These are phyloP conservation scores for Jamesozyma gamospora DNA, from an alignment of 805 yeast genomes.

Conservation along the genomic window DNA sequence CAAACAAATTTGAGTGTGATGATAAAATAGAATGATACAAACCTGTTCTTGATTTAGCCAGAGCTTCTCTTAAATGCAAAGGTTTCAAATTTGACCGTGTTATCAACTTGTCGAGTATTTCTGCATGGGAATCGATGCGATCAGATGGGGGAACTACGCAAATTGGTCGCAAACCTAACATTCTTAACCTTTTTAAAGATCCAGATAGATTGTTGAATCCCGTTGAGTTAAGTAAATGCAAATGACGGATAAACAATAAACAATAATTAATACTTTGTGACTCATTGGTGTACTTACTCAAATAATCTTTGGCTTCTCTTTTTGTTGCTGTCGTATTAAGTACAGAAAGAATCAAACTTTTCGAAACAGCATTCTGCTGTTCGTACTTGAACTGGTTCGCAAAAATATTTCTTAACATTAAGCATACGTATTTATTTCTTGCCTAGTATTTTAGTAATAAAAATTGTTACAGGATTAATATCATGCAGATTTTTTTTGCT, in stretches of 20 bases:
- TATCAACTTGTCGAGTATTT: constrained; percentile 17
- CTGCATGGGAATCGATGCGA: constrained; percentile 11
- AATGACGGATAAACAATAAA: constrained; percentile 21
- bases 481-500: not conserved
- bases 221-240: constrained; percentile 4
- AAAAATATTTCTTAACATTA: constrained; percentile 17
- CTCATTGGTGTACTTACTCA: constrained; percentile 48
- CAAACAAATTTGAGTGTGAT: constrained; percentile 6
- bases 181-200: constrained; percentile 19
- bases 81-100: constrained; percentile 18
- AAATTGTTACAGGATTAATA: not conserved
- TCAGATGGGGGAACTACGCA: constrained; percentile 41
- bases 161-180: constrained; percentile 62
- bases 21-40: constrained; percentile 13
- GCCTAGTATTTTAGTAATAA: not conserved
- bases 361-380: constrained; percentile 27
- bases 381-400: constrained; percentile 6
- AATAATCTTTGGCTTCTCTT: constrained; percentile 77
- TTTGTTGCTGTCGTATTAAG: constrained; percentile 86
- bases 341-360: constrained; percentile 72
- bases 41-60: constrained; percentile 12
- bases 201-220: constrained; percentile 13
- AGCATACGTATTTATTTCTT: not conserved
- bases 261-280: constrained; percentile 17
- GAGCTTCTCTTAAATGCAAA: constrained; percentile 18